A percentile compares a stretch with the other conserved stretches of the same genome.
Conservation (phyloP, 2,329 filamentous ascomycete species). For the Dothideomycetes sp. region DNA sequence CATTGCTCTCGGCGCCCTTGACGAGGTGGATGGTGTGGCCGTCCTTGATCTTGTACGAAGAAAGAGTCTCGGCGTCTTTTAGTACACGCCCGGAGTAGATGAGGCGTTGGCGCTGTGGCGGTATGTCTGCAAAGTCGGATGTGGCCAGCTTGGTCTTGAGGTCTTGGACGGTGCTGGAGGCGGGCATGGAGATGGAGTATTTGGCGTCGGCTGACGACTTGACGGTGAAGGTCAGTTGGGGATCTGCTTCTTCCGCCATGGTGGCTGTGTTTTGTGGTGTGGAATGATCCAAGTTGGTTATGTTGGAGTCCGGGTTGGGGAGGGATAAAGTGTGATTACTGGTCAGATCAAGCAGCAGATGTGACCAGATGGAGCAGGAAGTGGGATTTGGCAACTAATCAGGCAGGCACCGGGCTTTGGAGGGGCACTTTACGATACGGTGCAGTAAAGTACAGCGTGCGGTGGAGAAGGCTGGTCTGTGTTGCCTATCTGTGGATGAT, state of each 20-base stretch:
- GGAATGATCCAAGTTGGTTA: too few species aligned
- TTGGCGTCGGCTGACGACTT: slow-evolving; percentile 90
- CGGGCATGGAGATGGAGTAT: slow-evolving; percentile 69
- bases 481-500: too few species aligned
- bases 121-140: slow-evolving; percentile 74
- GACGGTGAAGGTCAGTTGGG: slow-evolving; percentile 87
- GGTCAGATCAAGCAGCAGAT: slow-evolving; percentile 57
- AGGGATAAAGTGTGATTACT: background rate
- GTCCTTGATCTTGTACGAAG: slow-evolving; percentile 85
- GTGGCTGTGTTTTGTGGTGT: slow-evolving; percentile 3
- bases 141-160: slow-evolving; percentile 81
- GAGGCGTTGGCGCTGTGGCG: slow-evolving; percentile 78
- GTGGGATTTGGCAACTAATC: too few species aligned
- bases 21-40: slow-evolving; percentile 95
- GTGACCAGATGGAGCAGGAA: too few species aligned
- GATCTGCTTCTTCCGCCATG: slow-evolving; percentile 57
- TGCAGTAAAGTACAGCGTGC: too few species aligned
- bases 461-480: too few species aligned
- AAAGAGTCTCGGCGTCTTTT: slow-evolving; percentile 83
- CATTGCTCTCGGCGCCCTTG: slow-evolving; percentile 88
- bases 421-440: too few species aligned
- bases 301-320: background rate
- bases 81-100: slow-evolving; percentile 97
- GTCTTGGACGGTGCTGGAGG: slow-evolving; percentile 66
- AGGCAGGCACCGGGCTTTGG: too few species aligned